Evolutionary conservation across 164 flowering plant species (phyloP), one percentile per base, ranked within the genome.

Genomic region (Vitis rupestris): DNA sequence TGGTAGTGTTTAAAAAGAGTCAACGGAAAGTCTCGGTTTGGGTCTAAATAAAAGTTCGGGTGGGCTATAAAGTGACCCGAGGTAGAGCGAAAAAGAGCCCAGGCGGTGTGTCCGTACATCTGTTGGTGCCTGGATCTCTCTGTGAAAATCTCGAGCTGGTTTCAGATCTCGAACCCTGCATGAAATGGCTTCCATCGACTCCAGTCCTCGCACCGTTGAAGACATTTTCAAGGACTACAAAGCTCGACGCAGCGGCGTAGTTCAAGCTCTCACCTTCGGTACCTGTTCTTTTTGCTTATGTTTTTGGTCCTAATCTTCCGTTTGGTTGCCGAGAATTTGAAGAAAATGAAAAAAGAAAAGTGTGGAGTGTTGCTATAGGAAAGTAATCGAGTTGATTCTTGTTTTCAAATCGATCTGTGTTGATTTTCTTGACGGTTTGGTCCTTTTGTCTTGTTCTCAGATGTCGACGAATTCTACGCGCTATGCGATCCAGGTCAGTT

Each of bases 401-500:
- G 29, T 5, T 30, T 50, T 57, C 4, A 37, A 37, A 37, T 37
- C 44, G 44, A 37, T 37, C 44, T 37, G 44, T 37, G 37, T 27
- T 10, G 30, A 23, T 10, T 44, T 47, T 56, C 17, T 66, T 14
- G 14, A 50, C 48, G 15, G 52, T 17, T 23, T 16, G 10, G 23
- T 64, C 2, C 72, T 77, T 23, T 1, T 30, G 1, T 56, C 9
- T 44, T 37, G 44, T 30, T 54, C 16, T 48, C 82, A 83, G 86
- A 83, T 69, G 86, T 77, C 10, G 82, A 83, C n/a, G 76, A 75
- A 15, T 81, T 83, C 61, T 83, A 79, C 66, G 50, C 73, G 11
- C 80, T 65, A 23, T 83, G 86, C 64, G 86, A 83, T 81, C 86
- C 86, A 67, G 86, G 86, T 81, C 1, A 55, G 66, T 60, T 58